phyloP scores from a whole-genome alignment of 2,329 filamentous ascomycete genomes.

The Dichotomopilus funicola region DNA sequence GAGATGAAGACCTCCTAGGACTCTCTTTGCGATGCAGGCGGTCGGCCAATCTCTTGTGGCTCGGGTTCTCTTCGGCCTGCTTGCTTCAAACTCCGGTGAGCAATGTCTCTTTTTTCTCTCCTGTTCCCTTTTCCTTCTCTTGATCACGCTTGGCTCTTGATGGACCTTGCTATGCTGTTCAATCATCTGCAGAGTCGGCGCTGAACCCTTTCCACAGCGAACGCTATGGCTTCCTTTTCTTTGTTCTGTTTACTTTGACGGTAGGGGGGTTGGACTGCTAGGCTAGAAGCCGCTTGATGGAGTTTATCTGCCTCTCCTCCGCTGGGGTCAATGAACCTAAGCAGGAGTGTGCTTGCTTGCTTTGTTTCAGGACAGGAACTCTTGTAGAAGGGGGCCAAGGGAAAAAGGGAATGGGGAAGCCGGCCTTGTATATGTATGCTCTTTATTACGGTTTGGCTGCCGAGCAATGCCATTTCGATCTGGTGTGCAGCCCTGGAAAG shows the following conservation, averaged over 20 bases:
- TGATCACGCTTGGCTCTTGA: background rate
- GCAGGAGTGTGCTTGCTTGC: conserved; percentile 5
- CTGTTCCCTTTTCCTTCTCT: background rate
- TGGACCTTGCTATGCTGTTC: conserved; percentile 6
- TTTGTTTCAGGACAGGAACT: conserved; percentile 21
- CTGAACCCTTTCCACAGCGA: conserved; percentile 12
- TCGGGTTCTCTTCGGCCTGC: conserved; percentile 7
- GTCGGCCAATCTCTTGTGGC: conserved; percentile 4
- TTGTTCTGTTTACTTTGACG: conserved; percentile 16
- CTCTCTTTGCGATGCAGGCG: background rate
- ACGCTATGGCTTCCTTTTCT: conserved; percentile 12
- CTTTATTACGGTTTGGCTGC: conserved; percentile 17
- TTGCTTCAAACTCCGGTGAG: conserved; percentile 1
- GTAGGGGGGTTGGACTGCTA: conserved; percentile 8
- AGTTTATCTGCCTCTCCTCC: conserved; percentile 12
- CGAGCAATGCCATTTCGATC: conserved; percentile 11
- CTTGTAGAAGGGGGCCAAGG: conserved; percentile 10
- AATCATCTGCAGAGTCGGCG: conserved; percentile 6
- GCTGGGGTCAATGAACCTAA: conserved; percentile 19
- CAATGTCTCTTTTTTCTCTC: background rate
- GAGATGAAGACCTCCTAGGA: background rate
- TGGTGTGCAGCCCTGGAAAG: conserved; percentile 10
- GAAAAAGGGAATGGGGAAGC: conserved; percentile 15
- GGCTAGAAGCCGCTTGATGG: conserved; percentile 14
- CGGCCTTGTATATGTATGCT: conserved; percentile 24